Evolutionary conservation across 2,329 filamentous ascomycete species (phyloP), one percentile per base, ranked within the genome.

Genomic region (Ascochyta viciae-villosae): DNA sequence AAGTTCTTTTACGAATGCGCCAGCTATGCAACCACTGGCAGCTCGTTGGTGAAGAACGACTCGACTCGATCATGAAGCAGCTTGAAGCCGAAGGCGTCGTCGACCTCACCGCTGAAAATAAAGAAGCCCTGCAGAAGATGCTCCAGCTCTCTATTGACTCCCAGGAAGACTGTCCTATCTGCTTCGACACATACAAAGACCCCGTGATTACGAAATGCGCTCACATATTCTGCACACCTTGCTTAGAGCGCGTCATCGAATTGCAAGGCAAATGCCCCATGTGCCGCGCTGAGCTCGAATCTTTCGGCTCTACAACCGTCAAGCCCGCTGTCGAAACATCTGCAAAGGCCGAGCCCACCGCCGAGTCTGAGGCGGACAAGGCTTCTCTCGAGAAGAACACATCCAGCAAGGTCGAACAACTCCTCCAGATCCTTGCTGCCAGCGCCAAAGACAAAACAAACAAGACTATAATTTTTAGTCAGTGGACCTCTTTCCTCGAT

Each of bases 21-120:
- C 92, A 96, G 76, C 85, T 90, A 72, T 96, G 92, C 76, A 92
- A 94, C 62, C 92, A 96, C 72, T 96, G 91, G 91, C 88, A 89
- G 8, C 83, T 97, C 10, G 91, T 90, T 68, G 89, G 87, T 45
- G 82, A 89, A 60, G 71, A 74, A 29, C 87, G 90, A 12, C 82
- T 96, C n/a, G 83, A 85, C 9, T 85, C 87, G n/a, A 82, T 96
- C 22, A 81, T 94, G 70, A 80, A 84, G 19, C 79, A 90, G 2
- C 81, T 96, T 2, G 88, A 91, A 39, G 82, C 85, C 15, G 81
- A 89, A 62, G 84, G 86, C 43, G 80, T 88, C 1, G 87, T 96
- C 0, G 81, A 84, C 0, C 80, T 96, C 23, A 94, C 86, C 2
- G 82, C 85, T 0, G 88, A 92, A 72, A 96, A 94, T 67, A 79